Percentiles rank a stretch among this genome's conserved stretches.
Evolutionary conservation across 2,329 filamentous ascomycete species (phyloP).

Genomic region (Pezicula carpinea): DNA sequence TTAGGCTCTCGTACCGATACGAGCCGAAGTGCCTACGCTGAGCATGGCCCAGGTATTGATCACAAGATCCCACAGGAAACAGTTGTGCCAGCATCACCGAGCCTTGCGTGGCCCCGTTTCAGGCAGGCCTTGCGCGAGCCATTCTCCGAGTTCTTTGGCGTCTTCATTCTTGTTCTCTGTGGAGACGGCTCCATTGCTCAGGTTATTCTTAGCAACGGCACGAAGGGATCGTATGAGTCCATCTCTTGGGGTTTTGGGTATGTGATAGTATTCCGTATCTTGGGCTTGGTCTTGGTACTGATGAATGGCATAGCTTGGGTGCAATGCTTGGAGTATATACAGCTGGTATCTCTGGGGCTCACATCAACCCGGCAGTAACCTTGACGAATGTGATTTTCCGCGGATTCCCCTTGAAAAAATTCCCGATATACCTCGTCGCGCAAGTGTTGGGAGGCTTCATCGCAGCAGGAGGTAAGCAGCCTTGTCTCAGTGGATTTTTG

Average conservation of each 20-base stretch:
- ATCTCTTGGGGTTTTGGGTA: conserved; percentile 29
- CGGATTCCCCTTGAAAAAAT: conserved; percentile 63
- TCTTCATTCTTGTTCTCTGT: conserved; percentile 64
- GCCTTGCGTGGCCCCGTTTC: conserved; percentile 19
- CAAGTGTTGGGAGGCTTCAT: conserved; percentile 65
- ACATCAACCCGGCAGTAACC: conserved; percentile 68
- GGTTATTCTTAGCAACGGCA: conserved; percentile 44
- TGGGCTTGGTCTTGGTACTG: background rate
- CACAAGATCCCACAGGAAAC: conserved; percentile 28
- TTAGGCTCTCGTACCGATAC: too few species aligned
- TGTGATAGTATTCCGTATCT: background rate
- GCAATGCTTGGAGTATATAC: conserved; percentile 68
- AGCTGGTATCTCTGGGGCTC: conserved; percentile 58
- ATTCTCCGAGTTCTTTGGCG: conserved; percentile 65
- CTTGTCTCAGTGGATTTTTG: conserved; percentile 29
- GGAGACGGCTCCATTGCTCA: conserved; percentile 69
- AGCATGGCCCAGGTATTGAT: conserved; percentile 29
- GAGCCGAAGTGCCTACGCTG: conserved; percentile 15
- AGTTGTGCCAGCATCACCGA: conserved; percentile 19
- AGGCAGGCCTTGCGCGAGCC: conserved; percentile 19
- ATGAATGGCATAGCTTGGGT: conserved; percentile 43
- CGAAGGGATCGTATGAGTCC: conserved; percentile 23
- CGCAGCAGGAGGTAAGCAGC: conserved; percentile 39
- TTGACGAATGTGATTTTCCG: conserved; percentile 66
- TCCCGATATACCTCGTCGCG: conserved; percentile 60